phyloP scores from a whole-genome alignment of 257 asterid species.

The Solanum dulcamara region DNA sequence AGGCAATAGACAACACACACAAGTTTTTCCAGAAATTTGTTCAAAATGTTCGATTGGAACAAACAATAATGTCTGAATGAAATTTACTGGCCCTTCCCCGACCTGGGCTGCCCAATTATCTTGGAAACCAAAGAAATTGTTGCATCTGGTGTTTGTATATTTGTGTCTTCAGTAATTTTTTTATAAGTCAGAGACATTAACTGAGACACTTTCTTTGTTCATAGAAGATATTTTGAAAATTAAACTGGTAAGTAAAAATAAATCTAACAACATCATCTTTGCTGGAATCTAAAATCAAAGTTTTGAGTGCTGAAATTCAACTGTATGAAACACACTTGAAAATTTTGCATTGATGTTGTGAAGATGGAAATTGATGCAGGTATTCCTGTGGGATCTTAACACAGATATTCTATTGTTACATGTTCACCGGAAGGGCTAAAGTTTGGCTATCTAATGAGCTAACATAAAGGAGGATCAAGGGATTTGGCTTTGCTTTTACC shows the following conservation, averaged over 20 bases:
- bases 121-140: background rate
- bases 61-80: background rate
- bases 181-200: background rate
- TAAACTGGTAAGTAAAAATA: background rate
- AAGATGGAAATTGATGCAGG: background rate
- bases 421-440: background rate
- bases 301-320: background rate
- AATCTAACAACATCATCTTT: background rate
- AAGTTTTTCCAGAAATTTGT: background rate
- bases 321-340: background rate
- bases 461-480: background rate
- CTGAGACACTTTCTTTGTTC: background rate
- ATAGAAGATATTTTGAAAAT: background rate
- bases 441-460: background rate
- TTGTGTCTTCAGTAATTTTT: background rate
- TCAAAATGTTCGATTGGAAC: background rate
- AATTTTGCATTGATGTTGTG: background rate
- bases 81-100: too few species aligned
- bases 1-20: background rate
- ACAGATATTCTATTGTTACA: background rate
- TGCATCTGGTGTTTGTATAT: background rate
- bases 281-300: background rate
- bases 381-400: background rate
- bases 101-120: background rate
- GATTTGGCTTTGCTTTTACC: background rate